Percentiles rank a stretch among this genome's conserved stretches.
Evolutionary conservation across 805 yeast genomes (phyloP).

Genomic region (Ogataea saltuana): DNA sequence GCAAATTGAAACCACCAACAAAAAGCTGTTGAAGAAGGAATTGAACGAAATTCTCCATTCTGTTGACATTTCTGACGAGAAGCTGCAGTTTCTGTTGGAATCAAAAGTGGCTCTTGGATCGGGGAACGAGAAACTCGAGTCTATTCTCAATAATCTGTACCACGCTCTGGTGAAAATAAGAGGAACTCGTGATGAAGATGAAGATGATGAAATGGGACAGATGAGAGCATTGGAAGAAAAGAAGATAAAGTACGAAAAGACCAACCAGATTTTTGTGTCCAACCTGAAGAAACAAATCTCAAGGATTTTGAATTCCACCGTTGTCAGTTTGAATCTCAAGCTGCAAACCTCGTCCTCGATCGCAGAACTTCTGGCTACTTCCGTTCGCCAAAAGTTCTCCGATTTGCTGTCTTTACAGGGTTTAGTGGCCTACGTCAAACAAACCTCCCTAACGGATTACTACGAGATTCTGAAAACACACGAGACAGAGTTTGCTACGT

Average conservation of each 20-base stretch:
- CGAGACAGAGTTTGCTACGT: constrained; percentile 32
- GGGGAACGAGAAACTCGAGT: constrained; percentile 49
- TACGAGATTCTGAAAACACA: constrained; percentile 42
- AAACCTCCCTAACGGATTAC: constrained; percentile 51
- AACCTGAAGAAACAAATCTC: constrained; percentile 40
- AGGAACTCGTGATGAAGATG: constrained; percentile 42
- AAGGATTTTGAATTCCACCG: constrained; percentile 30
- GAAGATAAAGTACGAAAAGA: constrained; percentile 56
- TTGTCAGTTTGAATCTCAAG: constrained; percentile 34
- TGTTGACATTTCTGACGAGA: constrained; percentile 62
- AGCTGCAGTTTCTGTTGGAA: constrained; percentile 46
- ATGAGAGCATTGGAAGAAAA: constrained; percentile 76
- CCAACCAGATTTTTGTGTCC: constrained; percentile 49
- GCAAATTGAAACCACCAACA: constrained; percentile 81
- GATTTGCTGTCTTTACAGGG: constrained; percentile 49
- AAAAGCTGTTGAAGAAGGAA: constrained; percentile 71
- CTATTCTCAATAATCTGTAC: constrained; percentile 53
- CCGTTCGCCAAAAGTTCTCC: constrained; percentile 35
- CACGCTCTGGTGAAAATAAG: constrained; percentile 66
- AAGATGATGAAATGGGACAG: constrained; percentile 49
- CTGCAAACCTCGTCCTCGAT: constrained; percentile 18
- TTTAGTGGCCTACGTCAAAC: constrained; percentile 57
- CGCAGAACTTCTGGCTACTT: constrained; percentile 13
- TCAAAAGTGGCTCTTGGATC: constrained; percentile 51
- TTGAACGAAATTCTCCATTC: constrained; percentile 67